Evolutionary conservation across 345 rosid species (phyloP).

Genomic region (Corchorus olitorius): DNA sequence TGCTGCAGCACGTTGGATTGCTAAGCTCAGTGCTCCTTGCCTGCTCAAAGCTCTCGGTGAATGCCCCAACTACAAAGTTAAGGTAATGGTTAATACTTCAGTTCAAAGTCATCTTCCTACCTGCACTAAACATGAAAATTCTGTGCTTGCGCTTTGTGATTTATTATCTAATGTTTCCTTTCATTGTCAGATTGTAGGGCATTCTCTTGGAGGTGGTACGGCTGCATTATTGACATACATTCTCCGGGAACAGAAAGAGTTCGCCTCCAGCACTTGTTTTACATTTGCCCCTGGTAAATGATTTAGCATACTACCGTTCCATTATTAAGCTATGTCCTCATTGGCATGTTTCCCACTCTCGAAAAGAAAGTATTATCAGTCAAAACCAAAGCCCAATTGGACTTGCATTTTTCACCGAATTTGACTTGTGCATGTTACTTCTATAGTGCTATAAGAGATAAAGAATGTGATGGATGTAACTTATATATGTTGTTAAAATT

Average conservation of each 20-base stretch:
- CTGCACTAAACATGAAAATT: background rate
- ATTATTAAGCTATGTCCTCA: background rate
- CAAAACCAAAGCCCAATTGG: background rate
- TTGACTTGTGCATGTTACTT: background rate
- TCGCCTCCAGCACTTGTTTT: constrained; percentile 76
- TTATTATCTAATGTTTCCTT: constrained; percentile 14
- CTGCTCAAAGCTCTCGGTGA: constrained; percentile 69
- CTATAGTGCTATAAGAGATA: background rate
- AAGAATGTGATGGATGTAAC: background rate
- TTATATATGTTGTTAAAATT: background rate
- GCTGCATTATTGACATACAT: constrained; percentile 91
- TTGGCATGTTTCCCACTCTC: background rate
- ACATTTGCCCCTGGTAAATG: constrained; percentile 90
- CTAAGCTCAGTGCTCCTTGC: constrained; percentile 84
- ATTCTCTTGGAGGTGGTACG: constrained; percentile 98
- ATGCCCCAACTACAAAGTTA: constrained; percentile 67
- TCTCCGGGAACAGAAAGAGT: constrained; percentile 83
- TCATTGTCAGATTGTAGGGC: constrained; percentile 83
- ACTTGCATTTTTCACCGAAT: background rate
- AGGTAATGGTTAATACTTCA: constrained; percentile 51
- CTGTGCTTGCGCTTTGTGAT: background rate
- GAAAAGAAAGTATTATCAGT: background rate
- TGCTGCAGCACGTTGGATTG: constrained; percentile 99
- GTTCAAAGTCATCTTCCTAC: background rate
- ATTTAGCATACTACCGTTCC: background rate